Evolutionary conservation across 1,139 yeast species (phyloP).

Genomic region (Suhomyces maxii): DNA sequence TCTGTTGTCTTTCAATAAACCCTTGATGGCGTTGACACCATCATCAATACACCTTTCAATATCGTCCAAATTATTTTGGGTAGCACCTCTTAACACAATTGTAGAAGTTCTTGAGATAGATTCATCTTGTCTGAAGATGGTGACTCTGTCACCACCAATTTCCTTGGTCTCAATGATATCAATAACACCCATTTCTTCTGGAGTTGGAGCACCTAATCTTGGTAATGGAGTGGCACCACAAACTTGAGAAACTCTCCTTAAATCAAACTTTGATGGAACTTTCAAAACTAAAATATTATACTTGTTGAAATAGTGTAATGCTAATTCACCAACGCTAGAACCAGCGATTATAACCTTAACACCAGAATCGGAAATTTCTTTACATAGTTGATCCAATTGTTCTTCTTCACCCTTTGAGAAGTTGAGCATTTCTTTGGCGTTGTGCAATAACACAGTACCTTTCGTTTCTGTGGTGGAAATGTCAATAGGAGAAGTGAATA

Average conservation of each 20-base stretch:
- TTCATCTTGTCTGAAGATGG: constrained; percentile 82
- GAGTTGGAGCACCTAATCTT: constrained; percentile 92
- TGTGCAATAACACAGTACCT: constrained; percentile 93
- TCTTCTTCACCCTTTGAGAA: constrained; percentile 96
- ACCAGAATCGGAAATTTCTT: constrained; percentile 82
- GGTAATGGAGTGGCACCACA: constrained; percentile 98
- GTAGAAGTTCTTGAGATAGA: constrained; percentile 81
- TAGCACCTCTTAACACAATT: constrained; percentile 92
- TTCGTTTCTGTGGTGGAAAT: constrained; percentile 94
- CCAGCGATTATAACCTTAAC: constrained; percentile 90
- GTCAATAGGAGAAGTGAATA: constrained; percentile 91
- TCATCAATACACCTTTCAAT: constrained; percentile 97
- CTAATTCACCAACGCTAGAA: constrained; percentile 87
- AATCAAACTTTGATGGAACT: constrained; percentile 90
- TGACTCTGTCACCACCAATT: constrained; percentile 97
- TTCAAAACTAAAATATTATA: constrained; percentile 80
- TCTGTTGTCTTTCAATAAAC: constrained; percentile 75
- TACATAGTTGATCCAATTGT: constrained; percentile 83
- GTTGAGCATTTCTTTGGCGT: constrained; percentile 95
- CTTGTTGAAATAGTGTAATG: constrained; percentile 89
- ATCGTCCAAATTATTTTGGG: constrained; percentile 92
- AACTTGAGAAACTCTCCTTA: constrained; percentile 91
- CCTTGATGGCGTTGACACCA: constrained; percentile 91
- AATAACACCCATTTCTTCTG: constrained; percentile 88
- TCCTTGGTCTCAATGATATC: constrained; percentile 90